Evolutionary conservation across 306 rosid species (phyloP).

Genomic region (Abrus pulchellus): DNA sequence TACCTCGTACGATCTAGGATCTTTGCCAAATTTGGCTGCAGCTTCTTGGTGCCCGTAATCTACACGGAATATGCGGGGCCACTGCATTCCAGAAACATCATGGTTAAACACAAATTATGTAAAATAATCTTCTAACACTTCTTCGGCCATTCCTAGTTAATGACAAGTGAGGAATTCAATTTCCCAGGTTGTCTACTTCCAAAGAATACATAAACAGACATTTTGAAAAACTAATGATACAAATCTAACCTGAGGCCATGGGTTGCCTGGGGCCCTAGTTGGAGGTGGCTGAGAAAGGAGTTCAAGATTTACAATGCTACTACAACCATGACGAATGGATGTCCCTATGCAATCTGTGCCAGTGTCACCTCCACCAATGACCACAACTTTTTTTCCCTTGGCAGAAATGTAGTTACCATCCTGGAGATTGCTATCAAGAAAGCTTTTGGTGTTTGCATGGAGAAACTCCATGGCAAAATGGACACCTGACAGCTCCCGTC

Average conservation of each 20-base stretch:
- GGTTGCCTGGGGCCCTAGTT: slow-evolving; percentile 93
- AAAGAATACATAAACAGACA: neutral
- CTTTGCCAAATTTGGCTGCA: slow-evolving; percentile 87
- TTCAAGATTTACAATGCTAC: slow-evolving; percentile 63
- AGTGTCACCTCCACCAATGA: slow-evolving; percentile 99
- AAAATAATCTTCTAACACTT: neutral
- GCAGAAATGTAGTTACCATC: slow-evolving; percentile 94
- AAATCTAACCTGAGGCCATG: slow-evolving; percentile 93
- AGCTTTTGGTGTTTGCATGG: slow-evolving; percentile 95
- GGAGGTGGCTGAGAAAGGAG: slow-evolving; percentile 89
- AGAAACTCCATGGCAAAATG: slow-evolving; percentile 99
- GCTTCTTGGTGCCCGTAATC: slow-evolving; percentile 99
- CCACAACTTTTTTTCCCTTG: slow-evolving; percentile 91
- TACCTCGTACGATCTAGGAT: slow-evolving; percentile 93
- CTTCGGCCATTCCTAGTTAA: slow-evolving; percentile 10
- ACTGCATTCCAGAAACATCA: slow-evolving; percentile 62
- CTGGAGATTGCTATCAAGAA: slow-evolving; percentile 88
- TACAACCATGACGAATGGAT: slow-evolving; percentile 95
- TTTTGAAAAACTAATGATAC: slow-evolving; percentile 28
- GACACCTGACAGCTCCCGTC: slow-evolving; percentile 88
- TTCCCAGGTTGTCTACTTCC: neutral
- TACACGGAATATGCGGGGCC: slow-evolving; percentile 95
- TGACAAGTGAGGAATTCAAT: neutral
- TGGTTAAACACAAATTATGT: slow-evolving; percentile 21
- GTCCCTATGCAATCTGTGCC: slow-evolving; percentile 99